Evolutionary conservation across 176 grass and related monocot species (phyloP).

Genomic region (Oryza glaberrima): DNA sequence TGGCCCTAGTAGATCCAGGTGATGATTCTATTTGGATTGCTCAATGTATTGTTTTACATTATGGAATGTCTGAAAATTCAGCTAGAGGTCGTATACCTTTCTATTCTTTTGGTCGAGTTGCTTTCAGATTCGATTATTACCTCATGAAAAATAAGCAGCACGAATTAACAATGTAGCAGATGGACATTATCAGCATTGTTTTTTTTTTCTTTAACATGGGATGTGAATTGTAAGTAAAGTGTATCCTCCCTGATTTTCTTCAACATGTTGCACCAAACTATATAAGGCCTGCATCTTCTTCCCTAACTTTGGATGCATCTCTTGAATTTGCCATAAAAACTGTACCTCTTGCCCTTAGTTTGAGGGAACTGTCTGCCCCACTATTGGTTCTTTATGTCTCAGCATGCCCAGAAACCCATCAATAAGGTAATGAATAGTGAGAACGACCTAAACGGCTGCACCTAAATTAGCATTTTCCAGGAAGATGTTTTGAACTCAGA

Average conservation of each 20-base stretch:
- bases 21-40: slow-evolving; percentile 1
- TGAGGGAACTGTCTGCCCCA: slow-evolving; percentile 31
- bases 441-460: slow-evolving; percentile 3
- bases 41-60: background rate
- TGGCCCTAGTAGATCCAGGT: background rate
- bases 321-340: background rate
- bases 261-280: background rate
- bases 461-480: background rate
- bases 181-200: background rate
- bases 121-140: background rate
- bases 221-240: background rate
- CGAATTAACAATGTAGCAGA: background rate
- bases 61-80: slow-evolving; percentile 29
- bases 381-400: background rate
- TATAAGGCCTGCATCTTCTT: background rate
- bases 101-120: background rate
- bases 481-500: background rate
- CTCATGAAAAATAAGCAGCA: background rate
- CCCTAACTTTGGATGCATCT: background rate
- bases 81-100: background rate
- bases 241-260: background rate
- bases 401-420: background rate
- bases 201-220: slow-evolving; percentile 12
- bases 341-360: slow-evolving; percentile 22
- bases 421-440: background rate